Evolutionary conservation across 2,329 filamentous ascomycete genomes (phyloP).

Genomic region (Microcera coccophila): DNA sequence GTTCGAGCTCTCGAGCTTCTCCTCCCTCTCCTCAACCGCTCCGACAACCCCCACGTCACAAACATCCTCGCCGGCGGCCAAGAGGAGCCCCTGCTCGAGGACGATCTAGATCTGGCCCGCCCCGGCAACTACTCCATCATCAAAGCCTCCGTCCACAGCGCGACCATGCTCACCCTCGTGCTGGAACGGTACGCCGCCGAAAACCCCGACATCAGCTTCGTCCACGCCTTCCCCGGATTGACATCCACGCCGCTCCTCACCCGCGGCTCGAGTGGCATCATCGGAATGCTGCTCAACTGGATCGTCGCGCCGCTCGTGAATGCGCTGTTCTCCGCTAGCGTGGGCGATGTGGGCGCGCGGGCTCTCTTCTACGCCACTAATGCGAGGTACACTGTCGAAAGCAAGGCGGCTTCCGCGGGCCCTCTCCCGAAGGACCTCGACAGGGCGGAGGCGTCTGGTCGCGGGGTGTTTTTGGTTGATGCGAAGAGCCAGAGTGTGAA

Average conservation of each 20-base stretch:
- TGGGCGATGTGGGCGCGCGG: slow-evolving; percentile 19
- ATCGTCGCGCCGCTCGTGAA: slow-evolving; percentile 14
- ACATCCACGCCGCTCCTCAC: slow-evolving; percentile 21
- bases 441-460: slow-evolving; percentile 1
- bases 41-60: slow-evolving; percentile 42
- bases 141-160: slow-evolving; percentile 42
- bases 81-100: slow-evolving; percentile 44
- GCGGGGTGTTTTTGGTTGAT: slow-evolving; percentile 14
- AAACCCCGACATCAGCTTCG: slow-evolving; percentile 38
- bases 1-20: slow-evolving; percentile 54
- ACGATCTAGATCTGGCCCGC: slow-evolving; percentile 43
- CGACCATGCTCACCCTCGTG: slow-evolving; percentile 46
- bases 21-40: slow-evolving; percentile 47
- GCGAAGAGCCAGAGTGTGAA: slow-evolving; percentile 13
- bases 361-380: slow-evolving; percentile 23
- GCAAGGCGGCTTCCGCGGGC: not conserved
- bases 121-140: slow-evolving; percentile 32
- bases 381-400: slow-evolving; percentile 14
- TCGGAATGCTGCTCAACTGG: slow-evolving; percentile 11
- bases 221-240: slow-evolving; percentile 33
- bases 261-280: slow-evolving; percentile 18
- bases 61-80: slow-evolving; percentile 47
- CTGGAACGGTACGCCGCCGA: slow-evolving; percentile 45
- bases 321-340: slow-evolving; percentile 7
- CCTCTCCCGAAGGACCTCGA: slow-evolving; percentile 2